Evolutionary conservation across 768 basidiomycete species (phyloP).

Genomic region (Coprinellus aureogranulatus): DNA sequence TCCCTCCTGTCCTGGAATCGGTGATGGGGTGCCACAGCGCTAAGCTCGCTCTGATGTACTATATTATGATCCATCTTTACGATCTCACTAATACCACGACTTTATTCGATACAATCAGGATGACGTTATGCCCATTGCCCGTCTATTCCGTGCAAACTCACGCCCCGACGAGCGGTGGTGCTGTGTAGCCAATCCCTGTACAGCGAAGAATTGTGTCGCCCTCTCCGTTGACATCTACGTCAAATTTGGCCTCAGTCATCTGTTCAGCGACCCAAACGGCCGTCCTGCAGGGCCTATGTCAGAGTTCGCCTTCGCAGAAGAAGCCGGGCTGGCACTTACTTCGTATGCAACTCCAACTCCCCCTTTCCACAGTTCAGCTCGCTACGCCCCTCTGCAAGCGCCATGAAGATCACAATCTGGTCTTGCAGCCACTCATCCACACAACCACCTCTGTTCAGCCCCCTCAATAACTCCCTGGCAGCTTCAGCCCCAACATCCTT

Average conservation of each 20-base stretch:
- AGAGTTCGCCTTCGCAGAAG: not conserved
- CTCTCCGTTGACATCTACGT: conserved; percentile 41
- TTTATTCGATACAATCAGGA: not conserved
- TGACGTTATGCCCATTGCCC: too few species aligned
- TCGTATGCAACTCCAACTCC: conserved; percentile 66
- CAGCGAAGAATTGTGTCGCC: conserved; percentile 53
- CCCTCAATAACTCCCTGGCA: conserved; percentile 55
- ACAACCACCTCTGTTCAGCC: conserved; percentile 63
- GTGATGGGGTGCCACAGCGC: conserved; percentile 22
- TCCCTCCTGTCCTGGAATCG: conserved; percentile 83
- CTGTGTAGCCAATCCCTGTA: conserved; percentile 60
- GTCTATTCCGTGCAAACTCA: too few species aligned
- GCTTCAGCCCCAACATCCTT: conserved; percentile 56
- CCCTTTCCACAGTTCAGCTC: conserved; percentile 51
- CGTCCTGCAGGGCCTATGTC: conserved; percentile 33
- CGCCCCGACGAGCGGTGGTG: too few species aligned
- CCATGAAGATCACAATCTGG: conserved; percentile 77
- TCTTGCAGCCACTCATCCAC: conserved; percentile 74
- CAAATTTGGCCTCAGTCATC: conserved; percentile 66
- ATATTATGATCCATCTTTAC: conserved; percentile 20
- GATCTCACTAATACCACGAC: conserved; percentile 21
- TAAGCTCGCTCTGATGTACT: not conserved
- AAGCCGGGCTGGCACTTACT: conserved; percentile 38
- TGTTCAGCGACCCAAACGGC: conserved; percentile 74
- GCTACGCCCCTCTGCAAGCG: conserved; percentile 65